phyloP scores from a whole-genome alignment of 306 rosid genomes.

The Aeschynomene evenia region DNA sequence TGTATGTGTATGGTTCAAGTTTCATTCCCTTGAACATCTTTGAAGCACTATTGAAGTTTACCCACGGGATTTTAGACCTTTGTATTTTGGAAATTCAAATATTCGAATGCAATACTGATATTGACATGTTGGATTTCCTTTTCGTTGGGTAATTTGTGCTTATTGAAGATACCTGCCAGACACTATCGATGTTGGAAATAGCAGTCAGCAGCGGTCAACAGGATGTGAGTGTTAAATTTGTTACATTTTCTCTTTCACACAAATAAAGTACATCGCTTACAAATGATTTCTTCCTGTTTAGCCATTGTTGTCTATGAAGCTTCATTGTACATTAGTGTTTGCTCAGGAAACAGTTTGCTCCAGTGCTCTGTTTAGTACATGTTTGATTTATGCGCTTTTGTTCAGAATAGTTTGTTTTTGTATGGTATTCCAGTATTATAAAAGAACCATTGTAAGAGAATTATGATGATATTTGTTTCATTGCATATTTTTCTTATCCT shows the following conservation, averaged over 20 bases:
- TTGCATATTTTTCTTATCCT: not conserved
- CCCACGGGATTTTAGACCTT: not conserved
- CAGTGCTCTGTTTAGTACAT: slow-evolving; percentile 41
- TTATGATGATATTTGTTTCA: not conserved
- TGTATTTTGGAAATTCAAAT: not conserved
- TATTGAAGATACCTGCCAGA: slow-evolving; percentile 88
- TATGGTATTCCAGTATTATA: slow-evolving; percentile 4
- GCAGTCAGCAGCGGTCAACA: slow-evolving; percentile 71
- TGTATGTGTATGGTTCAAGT: slow-evolving; percentile 14
- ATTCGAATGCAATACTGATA: slow-evolving; percentile 23
- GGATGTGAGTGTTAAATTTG: slow-evolving; percentile 83
- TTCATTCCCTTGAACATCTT: not conserved
- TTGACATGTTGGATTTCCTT: slow-evolving; percentile 24
- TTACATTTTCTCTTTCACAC: slow-evolving; percentile 40
- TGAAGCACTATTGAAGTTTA: slow-evolving; percentile 4
- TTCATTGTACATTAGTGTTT: slow-evolving; percentile 56
- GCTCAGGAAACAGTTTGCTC: slow-evolving; percentile 49
- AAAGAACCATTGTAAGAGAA: not conserved
- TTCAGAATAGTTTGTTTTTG: slow-evolving; percentile 19
- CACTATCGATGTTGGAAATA: slow-evolving; percentile 87
- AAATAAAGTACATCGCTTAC: slow-evolving; percentile 41
- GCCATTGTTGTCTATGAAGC: slow-evolving; percentile 37
- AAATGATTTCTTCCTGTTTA: slow-evolving; percentile 32
- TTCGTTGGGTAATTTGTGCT: slow-evolving; percentile 28
- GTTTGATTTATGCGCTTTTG: slow-evolving; percentile 28